phyloP scores from a whole-genome alignment of 306 rosid species.

The Carpinus fangiana region DNA sequence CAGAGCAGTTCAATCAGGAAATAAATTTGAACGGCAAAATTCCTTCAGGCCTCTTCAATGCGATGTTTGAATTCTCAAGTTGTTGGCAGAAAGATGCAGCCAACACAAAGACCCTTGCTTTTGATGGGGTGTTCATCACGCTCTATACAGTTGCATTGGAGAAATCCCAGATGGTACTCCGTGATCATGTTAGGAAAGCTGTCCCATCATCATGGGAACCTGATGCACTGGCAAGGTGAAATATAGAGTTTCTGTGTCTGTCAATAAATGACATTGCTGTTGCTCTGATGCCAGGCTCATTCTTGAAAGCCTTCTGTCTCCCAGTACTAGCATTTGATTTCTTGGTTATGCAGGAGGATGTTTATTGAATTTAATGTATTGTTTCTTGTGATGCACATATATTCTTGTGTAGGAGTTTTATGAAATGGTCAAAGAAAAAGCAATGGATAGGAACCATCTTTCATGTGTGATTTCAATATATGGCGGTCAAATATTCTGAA shows the following conservation, averaged over 20 bases:
- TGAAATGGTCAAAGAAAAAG: not conserved
- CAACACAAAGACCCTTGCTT: slow-evolving; percentile 81
- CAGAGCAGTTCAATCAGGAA: slow-evolving; percentile 98
- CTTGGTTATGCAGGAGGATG: not conserved
- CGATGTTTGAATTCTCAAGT: slow-evolving; percentile 91
- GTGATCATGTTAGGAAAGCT: slow-evolving; percentile 67
- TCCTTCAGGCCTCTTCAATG: slow-evolving; percentile 94
- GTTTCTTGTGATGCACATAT: not conserved
- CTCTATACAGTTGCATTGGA: slow-evolving; percentile 90
- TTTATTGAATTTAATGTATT: not conserved
- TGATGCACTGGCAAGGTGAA: slow-evolving; percentile 85
- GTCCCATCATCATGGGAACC: slow-evolving; percentile 97
- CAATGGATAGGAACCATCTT: not conserved
- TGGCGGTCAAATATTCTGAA: not conserved
- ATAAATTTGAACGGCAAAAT: slow-evolving; percentile 84
- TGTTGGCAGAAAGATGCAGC: slow-evolving; percentile 99
- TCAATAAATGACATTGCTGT: slow-evolving; percentile 1
- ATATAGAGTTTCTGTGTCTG: slow-evolving; percentile 15
- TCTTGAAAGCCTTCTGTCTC: not conserved
- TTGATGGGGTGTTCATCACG: slow-evolving; percentile 92
- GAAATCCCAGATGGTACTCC: slow-evolving; percentile 84
- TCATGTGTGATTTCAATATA: not conserved
- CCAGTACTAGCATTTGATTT: not conserved
- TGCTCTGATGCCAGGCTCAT: slow-evolving; percentile 8
- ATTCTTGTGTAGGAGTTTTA: not conserved